phyloP scores from a whole-genome alignment of 2,329 filamentous ascomycete genomes.

The Periconia macrospinosa region DNA sequence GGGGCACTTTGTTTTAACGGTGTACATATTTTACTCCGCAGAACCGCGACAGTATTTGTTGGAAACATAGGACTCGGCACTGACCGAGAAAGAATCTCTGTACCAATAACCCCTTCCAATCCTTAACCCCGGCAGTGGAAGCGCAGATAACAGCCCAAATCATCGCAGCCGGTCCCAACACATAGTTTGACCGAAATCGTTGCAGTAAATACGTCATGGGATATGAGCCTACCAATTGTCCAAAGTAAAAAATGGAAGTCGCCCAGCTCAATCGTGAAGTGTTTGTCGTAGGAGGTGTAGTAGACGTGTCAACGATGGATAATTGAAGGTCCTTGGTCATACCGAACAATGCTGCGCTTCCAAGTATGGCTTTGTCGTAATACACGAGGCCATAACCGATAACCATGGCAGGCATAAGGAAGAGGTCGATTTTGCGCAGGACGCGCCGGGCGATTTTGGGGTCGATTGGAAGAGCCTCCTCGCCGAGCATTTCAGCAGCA shows the following conservation, averaged over 20 bases:
- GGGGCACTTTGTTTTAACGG: too few species aligned
- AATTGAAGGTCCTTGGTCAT: conserved; percentile 72
- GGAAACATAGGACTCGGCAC: too few species aligned
- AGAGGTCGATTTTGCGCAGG: conserved; percentile 67
- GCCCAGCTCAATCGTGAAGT: conserved; percentile 75
- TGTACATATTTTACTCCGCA: too few species aligned
- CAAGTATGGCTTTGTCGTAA: conserved; percentile 76
- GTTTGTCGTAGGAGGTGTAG: conserved; percentile 59
- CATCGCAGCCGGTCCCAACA: conserved; percentile 65
- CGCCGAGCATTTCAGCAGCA: too few species aligned
- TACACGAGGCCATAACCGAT: conserved; percentile 66
- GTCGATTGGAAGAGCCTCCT: too few species aligned
- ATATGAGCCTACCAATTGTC: conserved; percentile 73
- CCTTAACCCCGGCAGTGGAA: conserved; percentile 67
- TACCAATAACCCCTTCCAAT: conserved; percentile 62
- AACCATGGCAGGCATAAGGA: conserved; percentile 68
- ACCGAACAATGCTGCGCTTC: conserved; percentile 72
- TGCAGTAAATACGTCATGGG: conserved; percentile 73
- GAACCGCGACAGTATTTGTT: too few species aligned
- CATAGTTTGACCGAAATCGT: conserved; percentile 65
- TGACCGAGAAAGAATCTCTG: conserved; percentile 59
- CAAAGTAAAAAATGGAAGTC: conserved; percentile 79
- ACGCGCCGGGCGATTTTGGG: conserved; percentile 58
- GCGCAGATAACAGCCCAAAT: conserved; percentile 70
- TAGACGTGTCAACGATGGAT: conserved; percentile 54